Conservation (phyloP, 371 early-diverging fungal genomes). For the Syncephalastrum monosporum region DNA sequence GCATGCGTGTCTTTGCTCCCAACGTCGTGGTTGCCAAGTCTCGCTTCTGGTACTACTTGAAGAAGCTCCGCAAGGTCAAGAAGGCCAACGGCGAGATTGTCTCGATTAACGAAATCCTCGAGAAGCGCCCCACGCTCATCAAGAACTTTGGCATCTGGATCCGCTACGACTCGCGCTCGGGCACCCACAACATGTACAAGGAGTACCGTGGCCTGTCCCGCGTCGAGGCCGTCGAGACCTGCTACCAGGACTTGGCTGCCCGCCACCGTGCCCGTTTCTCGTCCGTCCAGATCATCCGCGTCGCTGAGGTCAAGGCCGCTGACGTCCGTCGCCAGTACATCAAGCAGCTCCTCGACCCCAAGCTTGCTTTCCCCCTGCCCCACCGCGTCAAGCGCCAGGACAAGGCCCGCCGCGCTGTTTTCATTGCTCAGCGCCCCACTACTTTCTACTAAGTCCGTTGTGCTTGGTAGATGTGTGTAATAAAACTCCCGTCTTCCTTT, state of each 20-base stretch:
- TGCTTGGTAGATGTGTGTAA: no score
- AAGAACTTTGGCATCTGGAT: slow-evolving; percentile 99
- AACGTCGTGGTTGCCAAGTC: slow-evolving; percentile 99
- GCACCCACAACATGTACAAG: slow-evolving; percentile 99
- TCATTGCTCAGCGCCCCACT: slow-evolving; percentile 90
- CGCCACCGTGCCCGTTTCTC: slow-evolving; percentile 98
- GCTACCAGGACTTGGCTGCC: slow-evolving; percentile 99
- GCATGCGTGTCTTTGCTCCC: slow-evolving; percentile 98
- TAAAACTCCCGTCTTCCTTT: no score
- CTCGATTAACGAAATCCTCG: slow-evolving; percentile 96
- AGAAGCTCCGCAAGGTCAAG: slow-evolving; percentile 99
- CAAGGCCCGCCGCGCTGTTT: slow-evolving; percentile 71
- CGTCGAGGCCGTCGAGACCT: slow-evolving; percentile 91
- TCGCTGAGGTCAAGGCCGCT: slow-evolving; percentile 84
- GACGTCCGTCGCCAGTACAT: slow-evolving; percentile 98
- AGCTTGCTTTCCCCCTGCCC: slow-evolving; percentile 97
- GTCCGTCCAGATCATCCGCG: slow-evolving; percentile 98
- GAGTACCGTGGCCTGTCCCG: slow-evolving; percentile 99
- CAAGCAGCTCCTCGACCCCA: slow-evolving; percentile 86
- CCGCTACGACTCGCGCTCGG: slow-evolving; percentile 99
- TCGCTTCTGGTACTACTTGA: slow-evolving; percentile 99
- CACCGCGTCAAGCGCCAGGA: slow-evolving; percentile 88
- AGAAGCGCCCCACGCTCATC: slow-evolving; percentile 91
- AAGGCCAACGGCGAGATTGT: slow-evolving; percentile 97
- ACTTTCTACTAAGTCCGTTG: slow-evolving; percentile 71